Percentiles rank a stretch among this genome's conserved stretches.
phyloP scores from a whole-genome alignment of 148 eudicot species.

The Drosera capensis region DNA sequence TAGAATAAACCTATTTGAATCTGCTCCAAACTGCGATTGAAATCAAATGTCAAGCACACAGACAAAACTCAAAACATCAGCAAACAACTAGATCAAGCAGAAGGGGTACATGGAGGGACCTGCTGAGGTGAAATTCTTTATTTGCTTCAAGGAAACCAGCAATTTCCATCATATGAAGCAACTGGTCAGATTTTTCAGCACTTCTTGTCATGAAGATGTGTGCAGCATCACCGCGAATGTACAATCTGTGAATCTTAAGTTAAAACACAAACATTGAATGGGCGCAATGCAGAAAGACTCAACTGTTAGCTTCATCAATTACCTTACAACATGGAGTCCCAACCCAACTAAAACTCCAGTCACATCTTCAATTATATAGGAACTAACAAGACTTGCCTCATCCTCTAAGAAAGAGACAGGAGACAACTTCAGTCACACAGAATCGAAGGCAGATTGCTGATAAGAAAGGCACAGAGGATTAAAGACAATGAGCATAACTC shows the following conservation, averaged over 20 bases:
- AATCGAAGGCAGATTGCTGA: background rate
- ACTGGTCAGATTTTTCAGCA: constrained; percentile 32
- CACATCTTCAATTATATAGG: constrained; percentile 42
- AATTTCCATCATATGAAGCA: constrained; percentile 29
- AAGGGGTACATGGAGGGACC: no score
- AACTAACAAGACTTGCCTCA: constrained; percentile 18
- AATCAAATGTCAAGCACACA: background rate
- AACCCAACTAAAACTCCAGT: constrained; percentile 40
- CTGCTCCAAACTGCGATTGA: constrained; percentile 53
- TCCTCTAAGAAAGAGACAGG: constrained; percentile 18
- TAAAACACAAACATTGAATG: background rate
- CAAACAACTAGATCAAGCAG: constrained; percentile 6
- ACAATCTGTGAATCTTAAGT: constrained; percentile 17
- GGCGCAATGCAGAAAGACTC: background rate
- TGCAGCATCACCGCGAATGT: constrained; percentile 17
- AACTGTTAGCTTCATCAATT: constrained; percentile 7
- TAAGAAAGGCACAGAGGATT: constrained; percentile 3
- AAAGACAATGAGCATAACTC: constrained; percentile 6
- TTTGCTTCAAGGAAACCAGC: constrained; percentile 15
- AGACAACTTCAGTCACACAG: constrained; percentile 9
- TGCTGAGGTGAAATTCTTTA: constrained; percentile 18
- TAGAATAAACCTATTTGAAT: constrained; percentile 37
- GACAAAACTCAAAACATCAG: background rate
- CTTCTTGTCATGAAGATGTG: constrained; percentile 32
- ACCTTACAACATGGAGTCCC: constrained; percentile 62